Evolutionary conservation across 2,329 filamentous ascomycete species (phyloP).

Genomic region (Nigrospora oryzae): DNA sequence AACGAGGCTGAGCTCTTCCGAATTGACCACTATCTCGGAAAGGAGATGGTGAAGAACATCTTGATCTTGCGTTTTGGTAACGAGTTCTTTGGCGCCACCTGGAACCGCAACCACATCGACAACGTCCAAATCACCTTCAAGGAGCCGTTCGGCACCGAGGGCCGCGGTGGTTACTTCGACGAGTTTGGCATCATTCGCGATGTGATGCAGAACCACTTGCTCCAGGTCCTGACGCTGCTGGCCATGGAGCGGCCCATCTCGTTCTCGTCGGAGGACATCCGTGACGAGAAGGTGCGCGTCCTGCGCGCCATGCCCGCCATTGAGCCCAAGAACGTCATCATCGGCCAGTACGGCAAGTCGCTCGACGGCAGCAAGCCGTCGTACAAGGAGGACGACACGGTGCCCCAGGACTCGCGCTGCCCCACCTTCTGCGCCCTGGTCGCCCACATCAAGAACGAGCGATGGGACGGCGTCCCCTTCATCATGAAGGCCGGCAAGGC

Average conservation of each 20-base stretch:
- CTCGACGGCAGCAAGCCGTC: slow-evolving; percentile 92
- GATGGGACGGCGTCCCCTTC: slow-evolving; percentile 98
- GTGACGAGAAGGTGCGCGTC: slow-evolving; percentile 97
- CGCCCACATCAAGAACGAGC: slow-evolving; percentile 98
- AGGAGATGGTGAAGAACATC: slow-evolving; percentile 99
- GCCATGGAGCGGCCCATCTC: slow-evolving; percentile 98
- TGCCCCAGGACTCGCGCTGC: slow-evolving; percentile 94
- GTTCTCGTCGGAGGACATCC: slow-evolving; percentile 95
- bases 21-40: slow-evolving; percentile 98
- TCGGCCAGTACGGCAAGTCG: slow-evolving; percentile 95
- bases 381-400: slow-evolving; percentile 98
- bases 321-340: slow-evolving; percentile 99
- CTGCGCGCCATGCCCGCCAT: slow-evolving; percentile 88
- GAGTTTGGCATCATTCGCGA: slow-evolving; percentile 99
- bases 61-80: slow-evolving; percentile 96
- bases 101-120: slow-evolving; percentile 99
- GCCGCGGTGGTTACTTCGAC: slow-evolving; percentile 96
- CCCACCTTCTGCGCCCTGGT: slow-evolving; percentile 97
- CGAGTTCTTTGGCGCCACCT: slow-evolving; percentile 96
- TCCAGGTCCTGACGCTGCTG: slow-evolving; percentile 91
- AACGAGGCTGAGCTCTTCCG: slow-evolving; percentile 98
- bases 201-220: slow-evolving; percentile 99
- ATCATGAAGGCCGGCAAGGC: slow-evolving; percentile 99
- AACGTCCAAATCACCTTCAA: slow-evolving; percentile 99
- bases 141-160: slow-evolving; percentile 97